phyloP scores from a whole-genome alignment of 768 basidiomycete genomes.

The Butyriboletus loyo region DNA sequence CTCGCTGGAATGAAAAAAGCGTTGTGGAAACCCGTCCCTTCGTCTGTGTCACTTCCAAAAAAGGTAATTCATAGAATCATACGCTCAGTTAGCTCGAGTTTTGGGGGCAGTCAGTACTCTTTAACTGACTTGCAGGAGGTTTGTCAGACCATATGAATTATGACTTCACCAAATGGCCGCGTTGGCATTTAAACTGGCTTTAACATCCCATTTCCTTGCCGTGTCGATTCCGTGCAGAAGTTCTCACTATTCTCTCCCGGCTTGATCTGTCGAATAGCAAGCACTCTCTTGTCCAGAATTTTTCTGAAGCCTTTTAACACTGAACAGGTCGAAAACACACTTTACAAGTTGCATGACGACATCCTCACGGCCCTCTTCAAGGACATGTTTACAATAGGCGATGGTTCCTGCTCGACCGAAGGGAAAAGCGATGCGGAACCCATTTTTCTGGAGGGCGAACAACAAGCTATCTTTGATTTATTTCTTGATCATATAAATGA shows the following conservation, averaged over 20 bases:
- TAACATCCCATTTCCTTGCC: too few relatives aligned
- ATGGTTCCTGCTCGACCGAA: not conserved
- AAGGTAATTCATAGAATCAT: not conserved
- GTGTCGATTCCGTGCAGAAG: too few relatives aligned
- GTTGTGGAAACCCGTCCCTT: not conserved
- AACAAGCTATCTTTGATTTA: not conserved
- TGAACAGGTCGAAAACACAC: not conserved
- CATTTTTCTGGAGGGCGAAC: not conserved
- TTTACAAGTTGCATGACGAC: not conserved
- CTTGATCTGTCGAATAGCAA: too few relatives aligned
- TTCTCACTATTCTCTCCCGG: too few relatives aligned
- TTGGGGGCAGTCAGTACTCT: too few relatives aligned
- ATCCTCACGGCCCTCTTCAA: not conserved
- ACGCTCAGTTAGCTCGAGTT: too few relatives aligned
- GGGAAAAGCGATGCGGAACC: not conserved
- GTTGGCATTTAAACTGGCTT: too few relatives aligned
- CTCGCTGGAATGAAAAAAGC: not conserved
- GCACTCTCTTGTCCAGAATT: too few relatives aligned
- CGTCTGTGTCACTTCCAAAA: not conserved
- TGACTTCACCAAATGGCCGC: too few relatives aligned
- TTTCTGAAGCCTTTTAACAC: too few relatives aligned
- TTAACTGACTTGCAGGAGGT: too few relatives aligned
- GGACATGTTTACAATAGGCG: not conserved
- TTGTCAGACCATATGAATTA: too few relatives aligned
- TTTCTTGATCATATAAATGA: not conserved